Evolutionary conservation across 2,329 filamentous ascomycete species (phyloP).

Genomic region (Capronia epimyces): DNA sequence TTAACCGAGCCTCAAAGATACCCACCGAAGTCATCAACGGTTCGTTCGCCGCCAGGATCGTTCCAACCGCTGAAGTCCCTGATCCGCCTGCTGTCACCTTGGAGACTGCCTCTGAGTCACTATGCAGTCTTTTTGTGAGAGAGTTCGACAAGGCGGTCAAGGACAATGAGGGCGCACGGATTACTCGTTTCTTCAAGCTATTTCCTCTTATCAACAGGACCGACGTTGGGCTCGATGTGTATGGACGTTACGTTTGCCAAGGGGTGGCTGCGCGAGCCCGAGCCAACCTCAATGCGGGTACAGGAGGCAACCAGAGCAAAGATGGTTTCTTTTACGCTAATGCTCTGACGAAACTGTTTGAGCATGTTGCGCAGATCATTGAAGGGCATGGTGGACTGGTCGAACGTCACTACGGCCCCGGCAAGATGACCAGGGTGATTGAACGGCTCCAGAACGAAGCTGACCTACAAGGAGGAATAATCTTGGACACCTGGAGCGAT

Average conservation of each 20-base stretch:
- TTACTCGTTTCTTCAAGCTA: slow-evolving; percentile 95
- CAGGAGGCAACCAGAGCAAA: slow-evolving; percentile 55
- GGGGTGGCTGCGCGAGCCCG: slow-evolving; percentile 83
- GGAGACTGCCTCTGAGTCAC: slow-evolving; percentile 76
- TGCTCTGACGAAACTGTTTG: slow-evolving; percentile 84
- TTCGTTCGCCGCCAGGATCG: slow-evolving; percentile 82
- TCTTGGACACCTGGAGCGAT: slow-evolving; percentile 92
- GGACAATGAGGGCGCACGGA: slow-evolving; percentile 79
- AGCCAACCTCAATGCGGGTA: slow-evolving; percentile 66
- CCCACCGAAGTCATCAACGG: slow-evolving; percentile 75
- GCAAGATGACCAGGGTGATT: slow-evolving; percentile 92
- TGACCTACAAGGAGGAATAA: slow-evolving; percentile 91
- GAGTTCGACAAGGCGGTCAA: slow-evolving; percentile 91
- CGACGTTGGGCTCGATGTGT: slow-evolving; percentile 86
- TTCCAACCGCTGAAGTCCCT: slow-evolving; percentile 91
- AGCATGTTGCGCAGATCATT: slow-evolving; percentile 95
- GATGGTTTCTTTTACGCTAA: slow-evolving; percentile 90
- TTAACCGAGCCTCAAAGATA: slow-evolving; percentile 75
- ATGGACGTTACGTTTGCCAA: slow-evolving; percentile 92
- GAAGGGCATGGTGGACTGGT: slow-evolving; percentile 87
- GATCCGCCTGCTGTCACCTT: slow-evolving; percentile 84
- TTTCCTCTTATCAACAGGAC: slow-evolving; percentile 89
- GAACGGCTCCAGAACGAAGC: slow-evolving; percentile 89
- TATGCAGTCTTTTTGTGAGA: slow-evolving; percentile 83
- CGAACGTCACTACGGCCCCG: slow-evolving; percentile 84